Evolutionary conservation across 345 rosid species (phyloP).

Genomic region (Syzygium jambos): DNA sequence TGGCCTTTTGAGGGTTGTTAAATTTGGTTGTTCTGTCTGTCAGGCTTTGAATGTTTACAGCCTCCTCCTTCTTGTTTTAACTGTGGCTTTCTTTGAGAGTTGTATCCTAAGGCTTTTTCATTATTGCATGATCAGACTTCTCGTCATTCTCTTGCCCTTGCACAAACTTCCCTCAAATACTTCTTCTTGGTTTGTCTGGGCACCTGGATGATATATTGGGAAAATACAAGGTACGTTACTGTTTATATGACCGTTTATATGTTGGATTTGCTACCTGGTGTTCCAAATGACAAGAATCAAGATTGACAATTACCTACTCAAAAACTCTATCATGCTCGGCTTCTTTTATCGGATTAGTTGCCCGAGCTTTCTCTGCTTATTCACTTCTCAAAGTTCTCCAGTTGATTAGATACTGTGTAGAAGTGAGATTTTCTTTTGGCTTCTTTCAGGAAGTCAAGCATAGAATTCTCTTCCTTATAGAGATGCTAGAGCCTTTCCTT

Average conservation of each 20-base stretch:
- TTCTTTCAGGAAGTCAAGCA: conserved; percentile 65
- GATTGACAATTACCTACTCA: background rate
- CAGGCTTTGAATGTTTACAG: background rate
- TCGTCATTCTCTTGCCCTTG: conserved; percentile 30
- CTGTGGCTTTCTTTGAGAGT: background rate
- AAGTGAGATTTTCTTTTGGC: background rate
- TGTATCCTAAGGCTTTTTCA: background rate
- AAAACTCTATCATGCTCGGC: background rate
- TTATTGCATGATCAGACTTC: conserved; percentile 34
- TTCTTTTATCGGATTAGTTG: background rate
- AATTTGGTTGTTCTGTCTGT: background rate
- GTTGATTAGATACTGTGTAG: background rate
- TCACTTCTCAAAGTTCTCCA: background rate
- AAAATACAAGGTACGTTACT: conserved; percentile 57
- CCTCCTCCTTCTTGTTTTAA: background rate
- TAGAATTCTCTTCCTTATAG: conserved; percentile 71
- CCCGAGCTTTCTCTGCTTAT: background rate
- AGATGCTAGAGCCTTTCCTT: conserved; percentile 79
- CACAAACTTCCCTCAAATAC: conserved; percentile 71
- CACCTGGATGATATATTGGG: conserved; percentile 71
- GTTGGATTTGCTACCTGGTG: background rate
- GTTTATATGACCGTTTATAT: background rate
- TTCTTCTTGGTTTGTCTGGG: conserved; percentile 70
- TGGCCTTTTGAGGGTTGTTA: background rate
- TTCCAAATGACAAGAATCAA: background rate